These are phyloP conservation scores for Canariomyces notabilis DNA, from an alignment of 2,329 filamentous ascomycete species.

Conservation along the genomic window DNA sequence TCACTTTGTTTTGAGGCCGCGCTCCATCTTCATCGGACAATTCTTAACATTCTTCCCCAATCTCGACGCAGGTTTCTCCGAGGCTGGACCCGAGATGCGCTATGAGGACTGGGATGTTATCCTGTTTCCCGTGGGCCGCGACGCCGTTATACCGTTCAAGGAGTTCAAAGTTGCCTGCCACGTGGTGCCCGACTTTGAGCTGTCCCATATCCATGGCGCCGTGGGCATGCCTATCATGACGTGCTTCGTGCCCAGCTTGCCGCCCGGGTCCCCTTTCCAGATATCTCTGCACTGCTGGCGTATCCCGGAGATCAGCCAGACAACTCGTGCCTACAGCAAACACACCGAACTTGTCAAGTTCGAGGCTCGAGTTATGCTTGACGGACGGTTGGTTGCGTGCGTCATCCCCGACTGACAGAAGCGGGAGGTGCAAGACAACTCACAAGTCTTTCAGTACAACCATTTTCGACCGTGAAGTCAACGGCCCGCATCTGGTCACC, in stretches of 20 bases:
- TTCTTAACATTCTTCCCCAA: constrained; percentile 1
- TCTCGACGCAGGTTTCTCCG: not conserved
- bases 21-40: constrained; percentile 12
- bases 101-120: constrained; percentile 85
- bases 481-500: constrained; percentile 47
- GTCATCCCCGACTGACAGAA: constrained; percentile 23
- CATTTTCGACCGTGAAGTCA: constrained; percentile 45
- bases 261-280: constrained; percentile 55
- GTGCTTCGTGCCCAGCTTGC: constrained; percentile 64
- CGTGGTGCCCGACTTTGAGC: constrained; percentile 54
- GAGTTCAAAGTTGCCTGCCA: constrained; percentile 80
- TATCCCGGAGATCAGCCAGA: constrained; percentile 53
- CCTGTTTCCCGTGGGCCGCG: constrained; percentile 59
- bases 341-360: constrained; percentile 54
- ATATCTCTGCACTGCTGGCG: constrained; percentile 74
- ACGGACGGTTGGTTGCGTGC: constrained; percentile 61
- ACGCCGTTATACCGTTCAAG: constrained; percentile 64
- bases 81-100: constrained; percentile 52
- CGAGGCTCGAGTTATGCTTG: constrained; percentile 63
- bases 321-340: constrained; percentile 52
- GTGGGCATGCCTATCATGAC: constrained; percentile 60
- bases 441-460: constrained; percentile 42
- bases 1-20: not conserved
- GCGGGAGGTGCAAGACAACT: no score
- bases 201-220: constrained; percentile 45